Conservation (phyloP, 2,329 filamentous ascomycete genomes). For the Zarea fungicola region DNA sequence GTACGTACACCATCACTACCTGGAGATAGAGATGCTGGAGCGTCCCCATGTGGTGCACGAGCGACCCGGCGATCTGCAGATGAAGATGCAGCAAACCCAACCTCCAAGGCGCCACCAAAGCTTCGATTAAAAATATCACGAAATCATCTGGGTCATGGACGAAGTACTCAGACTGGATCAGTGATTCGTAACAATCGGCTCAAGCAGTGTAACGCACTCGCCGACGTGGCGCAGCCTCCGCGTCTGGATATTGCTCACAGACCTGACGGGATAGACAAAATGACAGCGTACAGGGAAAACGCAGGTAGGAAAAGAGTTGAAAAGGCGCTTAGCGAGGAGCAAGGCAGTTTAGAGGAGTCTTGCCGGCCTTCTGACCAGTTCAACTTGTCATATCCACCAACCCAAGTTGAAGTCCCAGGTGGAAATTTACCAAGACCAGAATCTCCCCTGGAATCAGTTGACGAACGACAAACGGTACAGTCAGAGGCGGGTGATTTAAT, state of each 20-base stretch:
- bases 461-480: not conserved
- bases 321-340: slow-evolving; percentile 13
- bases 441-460: not conserved
- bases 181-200: slow-evolving; percentile 20
- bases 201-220: slow-evolving; percentile 29
- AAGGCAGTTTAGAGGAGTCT: slow-evolving; percentile 11
- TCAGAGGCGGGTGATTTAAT: not conserved
- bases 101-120: slow-evolving; percentile 20
- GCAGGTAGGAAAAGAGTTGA: not conserved
- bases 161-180: slow-evolving; percentile 14
- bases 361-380: slow-evolving; percentile 28
- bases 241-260: slow-evolving; percentile 9
- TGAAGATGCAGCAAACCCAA: slow-evolving; percentile 12
- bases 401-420: slow-evolving; percentile 15
- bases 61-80: slow-evolving; percentile 3
- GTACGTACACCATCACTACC: slow-evolving; percentile 20
- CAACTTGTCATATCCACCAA: slow-evolving; percentile 28
- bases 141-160: slow-evolving; percentile 21
- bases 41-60: not conserved
- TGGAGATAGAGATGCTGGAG: not conserved
- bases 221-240: slow-evolving; percentile 23
- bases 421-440: slow-evolving; percentile 12
- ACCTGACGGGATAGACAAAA: slow-evolving; percentile 11
- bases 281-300: slow-evolving; percentile 13
- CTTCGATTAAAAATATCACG: slow-evolving; percentile 31